A percentile compares a stretch with the other conserved stretches of the same genome.
phyloP scores from a whole-genome alignment of 148 eudicot genomes.

The Gaultheria prostrata region DNA sequence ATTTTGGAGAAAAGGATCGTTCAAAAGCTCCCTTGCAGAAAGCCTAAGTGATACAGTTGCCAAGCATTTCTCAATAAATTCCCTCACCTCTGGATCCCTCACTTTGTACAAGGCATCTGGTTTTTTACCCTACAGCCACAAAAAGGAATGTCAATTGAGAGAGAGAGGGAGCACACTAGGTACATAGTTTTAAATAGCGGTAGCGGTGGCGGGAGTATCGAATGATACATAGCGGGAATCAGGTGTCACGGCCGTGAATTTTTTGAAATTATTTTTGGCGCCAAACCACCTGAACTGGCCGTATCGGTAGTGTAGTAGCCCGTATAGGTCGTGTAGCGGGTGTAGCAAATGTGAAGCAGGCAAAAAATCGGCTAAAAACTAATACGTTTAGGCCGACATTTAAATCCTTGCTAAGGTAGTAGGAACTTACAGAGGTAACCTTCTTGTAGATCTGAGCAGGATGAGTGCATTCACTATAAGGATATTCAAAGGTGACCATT shows the following conservation, averaged over 20 bases:
- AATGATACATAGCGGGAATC: too few species aligned
- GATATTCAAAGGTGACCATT: slow-evolving; percentile 80
- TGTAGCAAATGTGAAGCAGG: too few species aligned
- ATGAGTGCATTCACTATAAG: slow-evolving; percentile 79
- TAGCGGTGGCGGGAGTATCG: too few species aligned
- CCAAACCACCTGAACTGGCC: too few species aligned
- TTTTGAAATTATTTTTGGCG: too few species aligned
- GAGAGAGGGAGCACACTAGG: background rate
- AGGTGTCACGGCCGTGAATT: too few species aligned
- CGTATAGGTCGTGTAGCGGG: too few species aligned
- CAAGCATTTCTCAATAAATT: slow-evolving; percentile 78
- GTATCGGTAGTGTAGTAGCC: too few species aligned
- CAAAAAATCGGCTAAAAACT: too few species aligned
- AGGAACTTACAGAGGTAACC: slow-evolving; percentile 84
- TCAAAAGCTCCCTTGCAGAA: slow-evolving; percentile 69
- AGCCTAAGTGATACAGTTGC: slow-evolving; percentile 64
- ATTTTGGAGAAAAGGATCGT: slow-evolving; percentile 74
- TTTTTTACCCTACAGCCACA: slow-evolving; percentile 57
- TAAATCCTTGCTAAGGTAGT: too few species aligned
- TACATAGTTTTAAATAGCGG: too few species aligned
- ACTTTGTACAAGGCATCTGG: slow-evolving; percentile 79
- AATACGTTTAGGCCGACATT: too few species aligned
- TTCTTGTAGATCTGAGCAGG: slow-evolving; percentile 86
- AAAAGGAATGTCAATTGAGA: slow-evolving; percentile 20
- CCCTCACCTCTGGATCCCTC: slow-evolving; percentile 68